Base-by-base conservation (phyloP, 1,139 yeast species). In the Torulaspora globosa region DNA sequence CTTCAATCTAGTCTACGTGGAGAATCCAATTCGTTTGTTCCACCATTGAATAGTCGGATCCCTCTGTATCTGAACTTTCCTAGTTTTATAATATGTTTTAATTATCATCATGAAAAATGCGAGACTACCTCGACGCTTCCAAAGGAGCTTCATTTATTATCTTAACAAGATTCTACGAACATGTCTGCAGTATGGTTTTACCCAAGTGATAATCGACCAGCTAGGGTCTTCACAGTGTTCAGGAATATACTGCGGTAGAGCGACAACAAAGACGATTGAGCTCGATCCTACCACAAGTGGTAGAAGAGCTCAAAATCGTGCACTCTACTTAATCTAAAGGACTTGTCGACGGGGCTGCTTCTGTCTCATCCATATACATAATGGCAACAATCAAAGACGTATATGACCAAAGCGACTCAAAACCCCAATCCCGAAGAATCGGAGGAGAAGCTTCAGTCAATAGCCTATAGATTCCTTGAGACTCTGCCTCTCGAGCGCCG, bases 11-110 rank as follows among this genome's bases (percentile, higher is more conserved):
- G 95, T 89, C 59, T 88, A 90, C 66, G 90, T 89, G 58, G 97
- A 89, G 73, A 88, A 90, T 74, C 90, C 96, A 68, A 89, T 92
- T 66, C 88, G 98, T 69, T 76, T 92, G 70, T 92, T 92, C 95
- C 98, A 92, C 70, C 98, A 92, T 71, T 92, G 76, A 65, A 28
- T 28, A 18, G 24, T 18, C 16, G 30, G 23, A 15, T 37, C 34
- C 21, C 21, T 28, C 3, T 11, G 21, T 18, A 15, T 16, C 30
- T 39, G 36, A 16, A 37, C 27, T 39, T 24, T 27, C n/a, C 30
- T 23, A 30, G 31, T 24, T 30, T 32, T 35, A 39, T 38, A 21
- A 43, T 39, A 31, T 32, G 42, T 39, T 39, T 12, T 34, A 32
- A 32, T 39, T 24, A 24, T 11, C 21, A 31, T 19, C 18, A 24